Percentiles rank a stretch among this genome's conserved stretches.
These are phyloP conservation scores for Oxytropis ochrocephala DNA, from an alignment of 306 rosid species.

Conservation along the genomic window DNA sequence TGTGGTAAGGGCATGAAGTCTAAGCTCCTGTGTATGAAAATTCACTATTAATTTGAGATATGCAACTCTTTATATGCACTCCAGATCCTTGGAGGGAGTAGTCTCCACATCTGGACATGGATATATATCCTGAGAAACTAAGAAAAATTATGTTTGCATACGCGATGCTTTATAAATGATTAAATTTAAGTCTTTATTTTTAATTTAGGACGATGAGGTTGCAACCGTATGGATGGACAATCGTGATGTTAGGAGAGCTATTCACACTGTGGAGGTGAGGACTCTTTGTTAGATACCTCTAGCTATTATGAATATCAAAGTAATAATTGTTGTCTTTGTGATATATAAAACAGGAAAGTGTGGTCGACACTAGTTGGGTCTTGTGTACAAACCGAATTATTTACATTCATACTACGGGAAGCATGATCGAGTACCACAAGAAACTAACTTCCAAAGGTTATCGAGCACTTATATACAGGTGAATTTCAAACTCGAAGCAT, in stretches of 20 bases:
- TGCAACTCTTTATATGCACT: no score
- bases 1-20: no score
- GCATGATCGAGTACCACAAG: conserved; percentile 77
- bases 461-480: conserved; percentile 77
- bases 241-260: conserved; percentile 44
- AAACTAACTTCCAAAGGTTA: conserved; percentile 73
- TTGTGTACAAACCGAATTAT: conserved; percentile 34
- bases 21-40: no score
- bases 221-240: conserved; percentile 64
- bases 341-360: conserved; percentile 20
- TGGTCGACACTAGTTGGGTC: conserved; percentile 37
- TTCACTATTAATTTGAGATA: no score
- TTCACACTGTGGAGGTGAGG: conserved; percentile 47
- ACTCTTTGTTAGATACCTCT: background rate
- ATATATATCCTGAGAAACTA: no score
- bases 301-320: background rate
- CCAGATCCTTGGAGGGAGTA: no score
- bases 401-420: conserved; percentile 45
- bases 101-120: no score
- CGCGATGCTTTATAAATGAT: no score
- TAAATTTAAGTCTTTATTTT: no score
- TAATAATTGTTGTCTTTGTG: background rate
- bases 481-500: background rate
- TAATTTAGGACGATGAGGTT: conserved; percentile 52
- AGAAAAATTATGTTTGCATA: background rate